Evolutionary conservation across 805 yeast genomes (phyloP).

Genomic region (Debaryomyces castellii): DNA sequence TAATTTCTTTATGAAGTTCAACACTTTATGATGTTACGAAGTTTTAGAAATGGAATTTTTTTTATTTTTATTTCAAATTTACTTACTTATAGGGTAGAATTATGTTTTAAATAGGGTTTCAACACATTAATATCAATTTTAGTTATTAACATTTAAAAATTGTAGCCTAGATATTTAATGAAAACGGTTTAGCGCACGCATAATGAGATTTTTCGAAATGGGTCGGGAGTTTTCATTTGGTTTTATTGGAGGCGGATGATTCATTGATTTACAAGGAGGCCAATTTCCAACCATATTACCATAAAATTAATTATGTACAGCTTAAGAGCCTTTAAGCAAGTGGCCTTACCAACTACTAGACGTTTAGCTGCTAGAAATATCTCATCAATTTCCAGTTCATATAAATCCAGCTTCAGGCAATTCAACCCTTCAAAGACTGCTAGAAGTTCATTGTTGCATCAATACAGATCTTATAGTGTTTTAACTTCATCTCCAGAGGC

Average conservation of each 20-base stretch:
- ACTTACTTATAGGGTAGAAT: not conserved
- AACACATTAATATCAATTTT: not conserved
- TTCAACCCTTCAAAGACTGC: not conserved
- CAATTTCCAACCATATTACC: not conserved
- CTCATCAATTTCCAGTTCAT: not conserved
- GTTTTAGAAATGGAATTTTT: not conserved
- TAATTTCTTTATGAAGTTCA: conserved; percentile 13
- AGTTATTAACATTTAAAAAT: not conserved
- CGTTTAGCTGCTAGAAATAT: conserved; percentile 3
- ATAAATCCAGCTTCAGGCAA: conserved; percentile 1
- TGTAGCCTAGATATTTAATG: no score
- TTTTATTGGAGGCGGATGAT: conserved; percentile 1
- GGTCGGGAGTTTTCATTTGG: not conserved
- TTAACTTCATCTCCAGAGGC: conserved; percentile 42
- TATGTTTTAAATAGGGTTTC: conserved; percentile 2
- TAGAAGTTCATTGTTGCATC: conserved; percentile 2
- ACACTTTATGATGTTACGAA: conserved; percentile 20
- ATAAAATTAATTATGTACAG: conserved; percentile 5
- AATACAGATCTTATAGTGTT: conserved; percentile 32
- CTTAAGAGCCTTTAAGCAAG: conserved; percentile 8
- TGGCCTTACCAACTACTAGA: conserved; percentile 6
- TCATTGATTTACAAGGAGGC: not conserved
- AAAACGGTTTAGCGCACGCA: conserved; percentile 1
- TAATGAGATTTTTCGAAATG: not conserved
- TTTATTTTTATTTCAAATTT: conserved; percentile 1